Conservation (phyloP, 225 moss, liverwort and hornwort species). For the Bryoerythrophyllum caledonicum region DNA sequence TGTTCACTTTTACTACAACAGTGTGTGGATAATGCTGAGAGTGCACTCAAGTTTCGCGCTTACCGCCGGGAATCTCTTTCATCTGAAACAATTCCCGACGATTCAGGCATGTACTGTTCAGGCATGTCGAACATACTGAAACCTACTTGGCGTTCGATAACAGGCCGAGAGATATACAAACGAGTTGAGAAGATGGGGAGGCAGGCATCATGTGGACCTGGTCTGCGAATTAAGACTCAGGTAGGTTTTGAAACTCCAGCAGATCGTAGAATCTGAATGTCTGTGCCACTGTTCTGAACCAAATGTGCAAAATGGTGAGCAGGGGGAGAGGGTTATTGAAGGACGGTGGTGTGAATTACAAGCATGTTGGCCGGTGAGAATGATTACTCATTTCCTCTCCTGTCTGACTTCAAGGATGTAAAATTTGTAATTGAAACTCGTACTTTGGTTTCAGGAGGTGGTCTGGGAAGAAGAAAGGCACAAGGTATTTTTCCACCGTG, state of each 20-base stretch:
- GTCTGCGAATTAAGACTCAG: slow-evolving; percentile 48
- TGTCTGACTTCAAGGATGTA: neutral
- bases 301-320: slow-evolving; percentile 28
- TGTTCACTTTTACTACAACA: neutral
- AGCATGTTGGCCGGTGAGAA: slow-evolving; percentile 44
- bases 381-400: neutral
- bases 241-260: slow-evolving; percentile 19
- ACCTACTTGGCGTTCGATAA: neutral
- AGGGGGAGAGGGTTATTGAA: slow-evolving; percentile 46
- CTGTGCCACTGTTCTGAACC: neutral
- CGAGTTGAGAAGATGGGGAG: slow-evolving; percentile 42
- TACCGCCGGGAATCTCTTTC: neutral
- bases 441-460: slow-evolving; percentile 26
- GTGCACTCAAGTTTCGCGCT: neutral
- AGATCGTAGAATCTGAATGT: slow-evolving; percentile 7
- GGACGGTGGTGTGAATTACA: slow-evolving; percentile 42
- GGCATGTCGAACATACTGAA: neutral
- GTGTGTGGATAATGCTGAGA: neutral
- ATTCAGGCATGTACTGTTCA: neutral
- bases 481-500: slow-evolving; percentile 34
- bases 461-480: slow-evolving; percentile 21
- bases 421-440: neutral
- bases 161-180: slow-evolving; percentile 37
- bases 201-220: slow-evolving; percentile 38
- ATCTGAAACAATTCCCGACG: neutral